Conservation (phyloP, 805 yeast genomes). For the Geotrichum ghanense region DNA sequence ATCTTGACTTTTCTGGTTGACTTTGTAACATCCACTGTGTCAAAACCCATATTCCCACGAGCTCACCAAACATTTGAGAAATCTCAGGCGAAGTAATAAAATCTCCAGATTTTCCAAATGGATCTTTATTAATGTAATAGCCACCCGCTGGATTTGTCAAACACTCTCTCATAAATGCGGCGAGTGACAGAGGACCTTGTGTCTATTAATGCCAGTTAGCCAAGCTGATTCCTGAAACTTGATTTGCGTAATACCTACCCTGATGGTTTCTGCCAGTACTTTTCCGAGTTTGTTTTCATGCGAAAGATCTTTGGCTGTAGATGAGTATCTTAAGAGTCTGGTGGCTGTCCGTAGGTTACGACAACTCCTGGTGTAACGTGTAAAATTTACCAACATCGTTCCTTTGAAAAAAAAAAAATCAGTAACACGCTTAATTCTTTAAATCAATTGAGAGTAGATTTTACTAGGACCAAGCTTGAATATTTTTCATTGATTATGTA, state of each 20-base stretch:
- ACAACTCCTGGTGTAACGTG: neutral
- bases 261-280: constrained; percentile 24
- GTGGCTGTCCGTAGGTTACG: neutral
- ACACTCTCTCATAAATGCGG: constrained; percentile 73
- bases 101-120: constrained; percentile 59
- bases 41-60: constrained; percentile 59
- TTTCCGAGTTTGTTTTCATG: constrained; percentile 18
- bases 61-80: constrained; percentile 78
- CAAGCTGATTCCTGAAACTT: constrained; percentile 4
- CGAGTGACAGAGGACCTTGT: constrained; percentile 66
- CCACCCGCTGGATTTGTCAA: constrained; percentile 68
- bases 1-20: constrained; percentile 35
- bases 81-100: constrained; percentile 82
- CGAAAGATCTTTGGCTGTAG: neutral
- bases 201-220: constrained; percentile 24
- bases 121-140: constrained; percentile 68
- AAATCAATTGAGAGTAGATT: too few relatives aligned
- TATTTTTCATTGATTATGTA: too few relatives aligned
- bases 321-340: neutral
- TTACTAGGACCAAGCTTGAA: too few relatives aligned
- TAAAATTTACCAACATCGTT: neutral
- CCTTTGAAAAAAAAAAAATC: too few relatives aligned
- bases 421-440: too few relatives aligned
- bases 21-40: constrained; percentile 47
- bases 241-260: constrained; percentile 5